Percentiles rank a stretch among this genome's conserved stretches.
phyloP scores from a whole-genome alignment of 345 rosid species.

The Camelina sativa region DNA sequence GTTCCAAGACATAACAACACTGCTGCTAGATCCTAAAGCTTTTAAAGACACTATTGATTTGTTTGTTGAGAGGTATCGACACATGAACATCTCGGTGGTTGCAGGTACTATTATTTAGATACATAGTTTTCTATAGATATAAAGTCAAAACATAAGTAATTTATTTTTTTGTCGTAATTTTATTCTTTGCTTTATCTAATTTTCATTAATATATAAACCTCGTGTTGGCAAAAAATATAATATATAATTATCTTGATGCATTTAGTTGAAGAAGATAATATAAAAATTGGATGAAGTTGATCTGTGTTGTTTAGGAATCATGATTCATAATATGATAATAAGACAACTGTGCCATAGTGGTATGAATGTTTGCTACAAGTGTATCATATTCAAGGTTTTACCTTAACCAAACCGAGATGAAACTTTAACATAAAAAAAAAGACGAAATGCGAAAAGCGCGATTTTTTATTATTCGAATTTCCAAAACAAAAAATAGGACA shows the following conservation, averaged over 20 bases:
- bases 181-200: not conserved
- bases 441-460: not conserved
- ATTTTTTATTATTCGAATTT: not conserved
- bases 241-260: not conserved
- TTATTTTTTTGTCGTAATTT: not conserved
- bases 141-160: not conserved
- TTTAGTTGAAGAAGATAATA: not conserved
- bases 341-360: not conserved
- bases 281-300: not conserved
- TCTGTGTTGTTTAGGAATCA: not conserved
- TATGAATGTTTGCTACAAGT: not conserved
- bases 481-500: not conserved
- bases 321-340: not conserved
- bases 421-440: not conserved
- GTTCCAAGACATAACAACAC: conserved; percentile 78
- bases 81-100: conserved; percentile 59
- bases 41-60: conserved; percentile 68
- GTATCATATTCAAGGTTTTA: not conserved
- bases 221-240: not conserved
- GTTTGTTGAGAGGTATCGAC: conserved; percentile 72
- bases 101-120: conserved; percentile 51
- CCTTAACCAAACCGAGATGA: not conserved
- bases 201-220: not conserved
- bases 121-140: not conserved
- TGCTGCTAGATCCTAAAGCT: conserved; percentile 61